Conservation (phyloP, 805 yeast species). For the Teunomyces pallodes region DNA sequence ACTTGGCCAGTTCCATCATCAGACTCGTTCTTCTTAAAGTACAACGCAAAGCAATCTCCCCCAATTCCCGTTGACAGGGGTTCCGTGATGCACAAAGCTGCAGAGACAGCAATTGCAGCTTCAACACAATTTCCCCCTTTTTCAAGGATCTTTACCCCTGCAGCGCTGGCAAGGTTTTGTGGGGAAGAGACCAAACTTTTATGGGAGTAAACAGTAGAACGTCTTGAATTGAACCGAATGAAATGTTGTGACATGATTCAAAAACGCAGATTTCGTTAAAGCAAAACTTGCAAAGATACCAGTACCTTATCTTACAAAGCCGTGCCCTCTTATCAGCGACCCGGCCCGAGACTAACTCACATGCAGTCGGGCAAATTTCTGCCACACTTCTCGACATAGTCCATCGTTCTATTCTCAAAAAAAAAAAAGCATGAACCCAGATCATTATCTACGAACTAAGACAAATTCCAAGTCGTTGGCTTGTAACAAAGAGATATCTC, state of each 20-base stretch:
- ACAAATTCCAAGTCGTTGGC: too few relatives aligned
- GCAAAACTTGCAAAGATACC: neutral
- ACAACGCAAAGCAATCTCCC: constrained; percentile 66
- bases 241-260: constrained; percentile 2
- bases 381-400: neutral
- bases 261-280: neutral
- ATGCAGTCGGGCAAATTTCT: neutral
- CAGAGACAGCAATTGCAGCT: constrained; percentile 60
- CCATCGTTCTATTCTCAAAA: too few relatives aligned
- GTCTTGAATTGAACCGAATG: constrained; percentile 48
- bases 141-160: constrained; percentile 63
- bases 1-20: constrained; percentile 45
- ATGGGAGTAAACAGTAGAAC: constrained; percentile 72
- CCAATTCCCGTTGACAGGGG: constrained; percentile 65
- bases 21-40: constrained; percentile 36
- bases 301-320: neutral
- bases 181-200: constrained; percentile 73
- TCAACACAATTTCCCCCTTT: constrained; percentile 74
- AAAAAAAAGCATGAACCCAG: too few relatives aligned
- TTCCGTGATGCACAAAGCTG: constrained; percentile 54
- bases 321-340: neutral
- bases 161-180: constrained; percentile 75
- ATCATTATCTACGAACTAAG: too few relatives aligned
- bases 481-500: too few relatives aligned
- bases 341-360: neutral